These are phyloP conservation scores for Sonneratia caseolaris DNA, from an alignment of 345 rosid genomes.

Conservation along the genomic window DNA sequence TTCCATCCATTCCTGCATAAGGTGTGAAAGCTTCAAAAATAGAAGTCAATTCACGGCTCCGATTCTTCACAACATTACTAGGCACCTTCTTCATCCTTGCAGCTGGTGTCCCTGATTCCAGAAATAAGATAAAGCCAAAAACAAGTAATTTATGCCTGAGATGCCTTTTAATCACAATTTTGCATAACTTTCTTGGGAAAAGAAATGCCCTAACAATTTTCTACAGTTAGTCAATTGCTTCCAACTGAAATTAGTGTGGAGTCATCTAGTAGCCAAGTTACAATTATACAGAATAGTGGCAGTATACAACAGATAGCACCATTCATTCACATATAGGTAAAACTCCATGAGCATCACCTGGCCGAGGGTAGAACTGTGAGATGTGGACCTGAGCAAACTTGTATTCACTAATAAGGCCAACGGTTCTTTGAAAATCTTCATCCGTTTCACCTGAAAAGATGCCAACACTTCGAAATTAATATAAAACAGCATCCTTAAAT, in stretches of 20 bases:
- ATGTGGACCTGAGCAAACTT: conserved; percentile 88
- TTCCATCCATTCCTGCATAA: conserved; percentile 70
- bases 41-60: conserved; percentile 83
- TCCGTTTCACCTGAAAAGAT: conserved; percentile 75
- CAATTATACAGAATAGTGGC: neutral
- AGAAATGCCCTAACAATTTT: neutral
- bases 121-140: neutral
- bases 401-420: conserved; percentile 59
- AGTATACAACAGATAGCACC: neutral
- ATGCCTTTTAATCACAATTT: neutral
- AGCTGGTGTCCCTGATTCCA: conserved; percentile 75
- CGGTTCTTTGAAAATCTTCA: conserved; percentile 75
- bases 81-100: conserved; percentile 95
- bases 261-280: neutral
- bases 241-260: neutral
- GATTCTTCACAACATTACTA: conserved; percentile 68
- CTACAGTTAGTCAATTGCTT: neutral
- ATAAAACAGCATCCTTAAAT: conserved; percentile 1
- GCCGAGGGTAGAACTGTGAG: conserved; percentile 95
- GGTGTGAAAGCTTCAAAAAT: conserved; percentile 86
- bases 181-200: neutral
- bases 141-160: neutral
- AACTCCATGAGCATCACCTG: conserved; percentile 31
- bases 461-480: neutral
- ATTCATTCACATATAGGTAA: neutral